These are phyloP conservation scores for Limnomonas spitsbergensis DNA, from an alignment of 139 green algal species.

Conservation along the genomic window DNA sequence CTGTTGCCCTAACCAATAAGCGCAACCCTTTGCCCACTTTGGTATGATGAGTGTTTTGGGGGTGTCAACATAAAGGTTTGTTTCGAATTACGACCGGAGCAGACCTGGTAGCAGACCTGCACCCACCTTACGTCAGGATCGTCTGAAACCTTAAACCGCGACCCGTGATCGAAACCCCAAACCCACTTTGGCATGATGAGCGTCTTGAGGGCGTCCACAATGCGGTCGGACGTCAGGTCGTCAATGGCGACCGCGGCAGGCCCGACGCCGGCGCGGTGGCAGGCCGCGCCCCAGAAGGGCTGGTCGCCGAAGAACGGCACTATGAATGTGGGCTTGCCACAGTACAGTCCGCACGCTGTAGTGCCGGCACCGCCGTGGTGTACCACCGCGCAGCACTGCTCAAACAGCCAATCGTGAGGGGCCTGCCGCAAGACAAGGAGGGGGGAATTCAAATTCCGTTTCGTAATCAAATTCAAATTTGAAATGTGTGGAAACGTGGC, in stretches of 20 bases:
- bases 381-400: slow-evolving; percentile 44
- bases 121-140: too few species aligned
- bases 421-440: background rate
- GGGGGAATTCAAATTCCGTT: background rate
- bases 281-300: slow-evolving; percentile 56
- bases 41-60: too few species aligned
- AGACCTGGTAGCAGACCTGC: too few species aligned
- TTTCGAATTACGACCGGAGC: too few species aligned
- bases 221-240: slow-evolving; percentile 33
- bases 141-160: too few species aligned
- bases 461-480: too few species aligned
- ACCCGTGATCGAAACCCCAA: too few species aligned
- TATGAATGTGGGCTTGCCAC: slow-evolving; percentile 58
- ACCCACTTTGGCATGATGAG: slow-evolving; percentile 21
- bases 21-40: too few species aligned
- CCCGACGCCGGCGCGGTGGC: slow-evolving; percentile 40
- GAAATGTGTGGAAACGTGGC: too few species aligned
- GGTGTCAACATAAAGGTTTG: too few species aligned
- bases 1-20: too few species aligned
- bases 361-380: slow-evolving; percentile 79
- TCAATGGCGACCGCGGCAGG: slow-evolving; percentile 58
- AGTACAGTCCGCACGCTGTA: slow-evolving; percentile 50
- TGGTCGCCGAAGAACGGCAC: slow-evolving; percentile 74
- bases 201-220: slow-evolving; percentile 41
- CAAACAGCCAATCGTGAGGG: slow-evolving; percentile 34